Evolutionary conservation across 2,329 filamentous ascomycete genomes (phyloP).

Genomic region (Leptographium radiaticola): DNA sequence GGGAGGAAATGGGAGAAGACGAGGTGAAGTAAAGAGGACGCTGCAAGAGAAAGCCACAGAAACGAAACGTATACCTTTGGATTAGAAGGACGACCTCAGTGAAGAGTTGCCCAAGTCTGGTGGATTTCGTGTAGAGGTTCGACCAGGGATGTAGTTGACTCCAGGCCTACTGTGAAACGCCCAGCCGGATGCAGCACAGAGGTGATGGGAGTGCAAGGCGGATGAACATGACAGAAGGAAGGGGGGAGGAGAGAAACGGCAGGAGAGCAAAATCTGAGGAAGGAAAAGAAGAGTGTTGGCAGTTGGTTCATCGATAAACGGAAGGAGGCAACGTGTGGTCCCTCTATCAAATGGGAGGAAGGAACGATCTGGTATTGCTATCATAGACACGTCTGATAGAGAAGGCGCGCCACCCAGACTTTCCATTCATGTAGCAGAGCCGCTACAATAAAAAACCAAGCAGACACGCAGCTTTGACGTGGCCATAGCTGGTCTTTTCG

Average conservation of each 20-base stretch:
- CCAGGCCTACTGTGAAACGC: neutral
- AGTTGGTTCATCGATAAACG: neutral
- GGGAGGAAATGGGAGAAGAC: neutral
- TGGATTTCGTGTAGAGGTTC: neutral
- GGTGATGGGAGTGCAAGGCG: neutral
- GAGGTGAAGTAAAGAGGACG: neutral
- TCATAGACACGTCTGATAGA: neutral
- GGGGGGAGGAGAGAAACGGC: neutral
- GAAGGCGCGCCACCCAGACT: neutral
- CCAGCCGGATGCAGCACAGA: neutral
- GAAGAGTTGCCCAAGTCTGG: constrained; percentile 4
- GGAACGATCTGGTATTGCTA: neutral
- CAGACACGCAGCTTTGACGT: neutral
- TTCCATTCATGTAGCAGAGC: neutral
- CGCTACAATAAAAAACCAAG: neutral
- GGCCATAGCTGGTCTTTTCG: neutral
- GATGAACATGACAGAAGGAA: neutral
- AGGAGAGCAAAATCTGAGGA: neutral
- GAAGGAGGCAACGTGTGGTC: neutral
- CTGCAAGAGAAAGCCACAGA: neutral
- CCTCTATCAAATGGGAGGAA: neutral
- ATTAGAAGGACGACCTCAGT: constrained; percentile 1
- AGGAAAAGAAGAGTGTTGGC: neutral
- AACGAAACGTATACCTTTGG: neutral
- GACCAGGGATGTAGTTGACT: neutral